Evolutionary conservation across 2,329 filamentous ascomycete genomes (phyloP).

Genomic region (Zymoseptoria tritici): DNA sequence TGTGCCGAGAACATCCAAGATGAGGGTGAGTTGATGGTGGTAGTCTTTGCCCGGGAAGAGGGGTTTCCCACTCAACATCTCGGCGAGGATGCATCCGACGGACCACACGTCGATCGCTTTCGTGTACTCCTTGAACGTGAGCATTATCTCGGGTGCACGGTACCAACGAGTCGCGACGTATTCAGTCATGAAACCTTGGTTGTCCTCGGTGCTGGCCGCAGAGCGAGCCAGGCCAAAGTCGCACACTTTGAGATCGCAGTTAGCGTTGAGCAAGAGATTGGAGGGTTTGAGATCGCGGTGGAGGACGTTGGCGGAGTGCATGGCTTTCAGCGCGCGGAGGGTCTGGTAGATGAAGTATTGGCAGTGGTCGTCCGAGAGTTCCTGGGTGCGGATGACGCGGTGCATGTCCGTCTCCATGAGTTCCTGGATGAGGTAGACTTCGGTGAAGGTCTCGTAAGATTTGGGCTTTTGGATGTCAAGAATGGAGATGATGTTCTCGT

Average conservation of each 20-base stretch:
- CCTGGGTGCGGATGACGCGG: constrained; percentile 94
- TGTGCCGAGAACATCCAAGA: constrained; percentile 92
- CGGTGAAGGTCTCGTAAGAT: constrained; percentile 91
- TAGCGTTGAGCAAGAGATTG: constrained; percentile 92
- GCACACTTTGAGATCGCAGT: constrained; percentile 98
- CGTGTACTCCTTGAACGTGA: constrained; percentile 99
- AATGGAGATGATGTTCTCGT: constrained; percentile 99
- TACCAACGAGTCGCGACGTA: constrained; percentile 99
- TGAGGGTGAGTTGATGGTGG: constrained; percentile 94
- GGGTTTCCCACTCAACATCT: constrained; percentile 98
- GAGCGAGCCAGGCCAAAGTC: constrained; percentile 92
- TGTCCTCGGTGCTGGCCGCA: constrained; percentile 94
- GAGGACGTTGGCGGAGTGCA: constrained; percentile 98
- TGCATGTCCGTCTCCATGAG: constrained; percentile 99
- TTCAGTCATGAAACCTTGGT: constrained; percentile 99
- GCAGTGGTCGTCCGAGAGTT: constrained; percentile 97
- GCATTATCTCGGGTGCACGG: constrained; percentile 97
- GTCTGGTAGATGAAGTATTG: constrained; percentile 99
- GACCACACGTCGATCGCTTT: constrained; percentile 99
- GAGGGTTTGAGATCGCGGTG: constrained; percentile 97
- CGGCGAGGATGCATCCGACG: constrained; percentile 92
- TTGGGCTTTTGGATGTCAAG: constrained; percentile 97
- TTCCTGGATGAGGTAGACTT: constrained; percentile 98
- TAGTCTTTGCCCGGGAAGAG: constrained; percentile 98
- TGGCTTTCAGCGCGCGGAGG: constrained; percentile 90